phyloP scores from a whole-genome alignment of 1,284 basidiomycete genomes.

The Gastroboletus turbinatus region DNA sequence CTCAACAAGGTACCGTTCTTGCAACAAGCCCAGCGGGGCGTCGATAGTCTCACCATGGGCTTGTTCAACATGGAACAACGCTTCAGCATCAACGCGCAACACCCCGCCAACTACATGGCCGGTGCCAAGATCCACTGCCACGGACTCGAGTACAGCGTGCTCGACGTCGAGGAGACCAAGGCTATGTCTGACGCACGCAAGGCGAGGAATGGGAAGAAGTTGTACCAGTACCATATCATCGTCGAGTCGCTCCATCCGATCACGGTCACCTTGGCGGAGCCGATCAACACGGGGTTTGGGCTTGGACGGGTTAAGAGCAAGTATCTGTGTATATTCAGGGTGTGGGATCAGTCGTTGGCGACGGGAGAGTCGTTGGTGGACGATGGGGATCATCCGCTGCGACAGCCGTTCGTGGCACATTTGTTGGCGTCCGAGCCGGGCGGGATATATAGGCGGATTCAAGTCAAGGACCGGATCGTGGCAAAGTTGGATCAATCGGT shows the following conservation, averaged over 20 bases:
- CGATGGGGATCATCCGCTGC: slow-evolving; percentile 18
- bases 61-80: slow-evolving; percentile 23
- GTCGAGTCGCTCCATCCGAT: slow-evolving; percentile 21
- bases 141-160: slow-evolving; percentile 19
- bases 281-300: slow-evolving; percentile 20
- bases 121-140: slow-evolving; percentile 25
- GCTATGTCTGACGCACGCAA: slow-evolving; percentile 10
- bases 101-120: slow-evolving; percentile 21
- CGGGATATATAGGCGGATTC: slow-evolving; percentile 20
- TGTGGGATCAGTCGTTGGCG: slow-evolving; percentile 23
- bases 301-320: slow-evolving; percentile 14
- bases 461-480: slow-evolving; percentile 20
- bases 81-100: slow-evolving; percentile 21
- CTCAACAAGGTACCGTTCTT: slow-evolving; percentile 17
- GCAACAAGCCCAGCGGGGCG: slow-evolving; percentile 8
- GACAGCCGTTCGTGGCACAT: slow-evolving; percentile 22
- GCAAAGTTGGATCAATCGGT: slow-evolving; percentile 19
- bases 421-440: slow-evolving; percentile 18
- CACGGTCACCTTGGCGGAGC: slow-evolving; percentile 21
- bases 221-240: slow-evolving; percentile 20
- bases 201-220: background rate
- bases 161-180: slow-evolving; percentile 19
- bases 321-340: slow-evolving; percentile 20
- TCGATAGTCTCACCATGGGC: slow-evolving; percentile 15
- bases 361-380: slow-evolving; percentile 4